A percentile compares a stretch with the other conserved stretches of the same genome.
These are phyloP conservation scores for Epichloe bromicola DNA, from an alignment of 2,329 filamentous ascomycete genomes.

Conservation along the genomic window DNA sequence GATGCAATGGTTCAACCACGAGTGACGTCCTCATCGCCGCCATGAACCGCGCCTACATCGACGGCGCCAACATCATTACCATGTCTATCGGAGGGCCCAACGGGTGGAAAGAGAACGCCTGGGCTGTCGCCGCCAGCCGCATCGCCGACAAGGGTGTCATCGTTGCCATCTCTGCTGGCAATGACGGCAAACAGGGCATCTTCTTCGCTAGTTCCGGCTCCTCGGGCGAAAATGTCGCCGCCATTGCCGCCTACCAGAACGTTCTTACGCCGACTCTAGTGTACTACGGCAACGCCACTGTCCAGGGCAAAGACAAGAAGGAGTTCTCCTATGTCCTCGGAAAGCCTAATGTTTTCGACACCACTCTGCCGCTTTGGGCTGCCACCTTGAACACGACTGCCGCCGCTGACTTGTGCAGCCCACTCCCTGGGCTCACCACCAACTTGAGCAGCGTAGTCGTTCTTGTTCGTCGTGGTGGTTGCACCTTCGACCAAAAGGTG, in stretches of 20 bases:
- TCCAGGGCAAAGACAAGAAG: not conserved
- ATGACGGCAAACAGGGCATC: constrained; percentile 15
- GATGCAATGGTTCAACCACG: constrained; percentile 14
- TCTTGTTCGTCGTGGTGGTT: constrained; percentile 40
- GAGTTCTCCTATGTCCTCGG: constrained; percentile 28
- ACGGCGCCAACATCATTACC: constrained; percentile 22
- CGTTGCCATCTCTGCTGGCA: constrained; percentile 8
- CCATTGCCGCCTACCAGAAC: constrained; percentile 10
- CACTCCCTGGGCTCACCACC: constrained; percentile 35
- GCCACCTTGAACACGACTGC: constrained; percentile 29
- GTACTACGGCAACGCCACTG: not conserved
- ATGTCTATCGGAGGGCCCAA: constrained; percentile 10
- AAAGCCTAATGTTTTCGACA: constrained; percentile 23
- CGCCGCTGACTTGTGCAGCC: constrained; percentile 32
- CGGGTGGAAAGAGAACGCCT: not conserved
- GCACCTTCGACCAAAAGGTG: constrained; percentile 17
- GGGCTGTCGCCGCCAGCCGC: no score
- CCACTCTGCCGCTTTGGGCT: constrained; percentile 29
- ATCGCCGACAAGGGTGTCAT: no score
- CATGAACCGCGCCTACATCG: constrained; percentile 41
- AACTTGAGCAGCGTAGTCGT: constrained; percentile 40
- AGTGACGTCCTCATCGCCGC: constrained; percentile 39
- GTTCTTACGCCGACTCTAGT: constrained; percentile 8
- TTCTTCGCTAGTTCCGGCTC: constrained; percentile 5
- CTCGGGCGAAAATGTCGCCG: constrained; percentile 5